Evolutionary conservation across 2,329 filamentous ascomycete genomes (phyloP).

Genomic region (Nemania sp.): DNA sequence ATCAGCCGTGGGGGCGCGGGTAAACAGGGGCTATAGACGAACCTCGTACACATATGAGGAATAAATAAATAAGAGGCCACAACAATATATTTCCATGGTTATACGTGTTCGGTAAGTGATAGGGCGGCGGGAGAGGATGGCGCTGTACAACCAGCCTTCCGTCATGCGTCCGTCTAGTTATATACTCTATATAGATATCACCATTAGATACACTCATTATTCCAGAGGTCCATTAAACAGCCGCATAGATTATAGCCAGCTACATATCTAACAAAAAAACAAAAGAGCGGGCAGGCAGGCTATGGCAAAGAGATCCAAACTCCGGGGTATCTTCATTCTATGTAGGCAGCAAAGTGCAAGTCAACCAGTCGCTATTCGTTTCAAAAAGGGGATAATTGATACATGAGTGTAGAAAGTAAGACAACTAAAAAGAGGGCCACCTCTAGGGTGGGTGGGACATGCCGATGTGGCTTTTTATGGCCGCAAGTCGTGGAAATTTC

Average conservation of each 20-base stretch:
- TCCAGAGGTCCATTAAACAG: not conserved
- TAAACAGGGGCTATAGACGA: not conserved
- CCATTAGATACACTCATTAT: not conserved
- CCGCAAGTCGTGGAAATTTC: conserved; percentile 42
- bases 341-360: not conserved
- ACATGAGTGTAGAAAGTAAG: not conserved
- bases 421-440: not conserved
- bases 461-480: conserved; percentile 23
- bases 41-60: not conserved
- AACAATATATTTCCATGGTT: conserved; percentile 3
- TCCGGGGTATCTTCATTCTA: conserved; percentile 21
- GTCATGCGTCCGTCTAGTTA: not conserved
- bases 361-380: not conserved
- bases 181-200: not conserved
- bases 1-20: conserved; percentile 2
- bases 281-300: not conserved
- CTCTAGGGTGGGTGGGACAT: not conserved
- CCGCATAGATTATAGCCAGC: not conserved
- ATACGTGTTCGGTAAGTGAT: conserved; percentile 6
- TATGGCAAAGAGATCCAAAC: conserved; percentile 9
- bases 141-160: not conserved
- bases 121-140: not conserved
- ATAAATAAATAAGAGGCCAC: not conserved
- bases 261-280: conserved; percentile 7
- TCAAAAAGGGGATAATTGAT: conserved; percentile 6